phyloP scores from a whole-genome alignment of 495 filamentous ascomycete species.

The Penicillium simplicissimum region DNA sequence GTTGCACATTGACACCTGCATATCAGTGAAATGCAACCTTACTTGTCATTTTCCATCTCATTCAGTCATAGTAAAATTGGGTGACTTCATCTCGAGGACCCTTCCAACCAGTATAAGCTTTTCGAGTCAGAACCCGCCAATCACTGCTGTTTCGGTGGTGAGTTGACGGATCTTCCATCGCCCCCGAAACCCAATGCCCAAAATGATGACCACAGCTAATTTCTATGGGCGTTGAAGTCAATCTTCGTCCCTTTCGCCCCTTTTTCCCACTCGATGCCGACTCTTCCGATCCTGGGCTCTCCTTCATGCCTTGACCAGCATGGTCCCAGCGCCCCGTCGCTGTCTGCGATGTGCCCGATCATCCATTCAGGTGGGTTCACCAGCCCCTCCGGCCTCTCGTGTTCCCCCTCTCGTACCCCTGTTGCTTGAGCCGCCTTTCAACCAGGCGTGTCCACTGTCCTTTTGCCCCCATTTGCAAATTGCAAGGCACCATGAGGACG shows the following conservation, averaged over 20 bases:
- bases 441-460: not conserved
- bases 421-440: not conserved
- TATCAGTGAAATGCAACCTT: not conserved
- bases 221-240: not conserved
- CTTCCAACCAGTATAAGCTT: not conserved
- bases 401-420: not conserved
- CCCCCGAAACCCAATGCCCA: not conserved
- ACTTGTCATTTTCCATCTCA: not conserved
- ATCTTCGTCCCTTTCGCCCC: not conserved
- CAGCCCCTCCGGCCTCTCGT: not conserved
- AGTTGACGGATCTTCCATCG: not conserved
- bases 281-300: conserved; percentile 9
- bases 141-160: not conserved
- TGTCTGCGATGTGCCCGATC: conserved; percentile 36
- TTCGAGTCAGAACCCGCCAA: not conserved
- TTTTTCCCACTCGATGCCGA: conserved; percentile 14
- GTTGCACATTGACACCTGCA: not conserved
- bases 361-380: conserved; percentile 28
- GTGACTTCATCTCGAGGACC: not conserved
- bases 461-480: not conserved
- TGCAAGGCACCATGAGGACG: not conserved
- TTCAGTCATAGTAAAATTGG: not conserved
- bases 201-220: not conserved
- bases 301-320: conserved; percentile 28
- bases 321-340: conserved; percentile 47